Conservation (phyloP, 768 basidiomycete species). For the Trametes gibbosa region DNA sequence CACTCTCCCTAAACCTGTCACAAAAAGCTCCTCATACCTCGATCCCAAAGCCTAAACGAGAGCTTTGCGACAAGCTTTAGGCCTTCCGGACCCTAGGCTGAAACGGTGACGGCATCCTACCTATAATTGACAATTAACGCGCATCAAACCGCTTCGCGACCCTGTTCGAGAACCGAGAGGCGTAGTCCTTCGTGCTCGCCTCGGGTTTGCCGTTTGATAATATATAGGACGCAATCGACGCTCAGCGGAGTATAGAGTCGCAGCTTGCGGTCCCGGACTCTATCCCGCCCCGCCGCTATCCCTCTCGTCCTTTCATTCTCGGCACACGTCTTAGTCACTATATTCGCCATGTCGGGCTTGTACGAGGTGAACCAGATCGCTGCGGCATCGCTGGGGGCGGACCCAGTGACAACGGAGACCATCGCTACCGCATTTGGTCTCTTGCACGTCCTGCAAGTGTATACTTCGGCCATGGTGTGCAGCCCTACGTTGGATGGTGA, state of each 20-base stretch:
- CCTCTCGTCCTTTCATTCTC: background rate
- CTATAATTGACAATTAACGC: too few relatives aligned
- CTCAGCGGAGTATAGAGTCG: background rate
- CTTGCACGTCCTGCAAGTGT: conserved; percentile 6
- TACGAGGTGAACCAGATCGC: conserved; percentile 12
- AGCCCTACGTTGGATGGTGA: too few relatives aligned
- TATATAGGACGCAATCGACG: background rate
- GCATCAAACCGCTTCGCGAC: background rate
- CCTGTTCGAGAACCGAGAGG: background rate
- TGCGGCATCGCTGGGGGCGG: conserved; percentile 6
- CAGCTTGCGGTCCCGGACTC: background rate
- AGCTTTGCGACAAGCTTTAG: background rate
- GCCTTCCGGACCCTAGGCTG: background rate
- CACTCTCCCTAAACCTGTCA: too few relatives aligned
- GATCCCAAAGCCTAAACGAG: too few relatives aligned
- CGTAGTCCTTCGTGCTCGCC: too few relatives aligned
- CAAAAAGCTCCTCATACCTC: too few relatives aligned
- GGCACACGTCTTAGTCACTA: background rate
- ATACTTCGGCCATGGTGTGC: conserved; percentile 7
- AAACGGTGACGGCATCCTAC: background rate
- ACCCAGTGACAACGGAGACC: background rate
- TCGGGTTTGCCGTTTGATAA: background rate
- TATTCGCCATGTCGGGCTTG: conserved; percentile 8
- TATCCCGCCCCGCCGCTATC: background rate
- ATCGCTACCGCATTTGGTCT: conserved; percentile 9